Percentiles rank a stretch among this genome's conserved stretches.
Conservation (phyloP, 176 grass and related monocot species). For the Microstegium vimineum region DNA sequence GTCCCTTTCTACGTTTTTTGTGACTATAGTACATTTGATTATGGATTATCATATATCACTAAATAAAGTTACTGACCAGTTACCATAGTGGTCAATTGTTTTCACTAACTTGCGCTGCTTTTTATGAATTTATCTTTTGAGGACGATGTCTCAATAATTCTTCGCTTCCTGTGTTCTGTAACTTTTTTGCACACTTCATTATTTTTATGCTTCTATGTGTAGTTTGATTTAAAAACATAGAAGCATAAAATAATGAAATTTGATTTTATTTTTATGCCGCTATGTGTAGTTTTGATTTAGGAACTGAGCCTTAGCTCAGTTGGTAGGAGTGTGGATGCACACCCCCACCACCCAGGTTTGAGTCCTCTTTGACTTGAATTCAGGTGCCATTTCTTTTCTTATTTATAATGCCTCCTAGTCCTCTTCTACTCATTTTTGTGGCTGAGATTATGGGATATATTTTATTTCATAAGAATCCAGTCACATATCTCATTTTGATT, state of each 20-base stretch:
- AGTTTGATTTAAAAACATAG: not conserved
- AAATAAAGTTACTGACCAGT: not conserved
- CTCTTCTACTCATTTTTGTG: not conserved
- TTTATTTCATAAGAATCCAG: slow-evolving; percentile 2
- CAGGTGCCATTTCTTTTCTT: not conserved
- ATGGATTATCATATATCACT: not conserved
- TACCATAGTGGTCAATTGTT: not conserved
- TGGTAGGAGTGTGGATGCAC: no score
- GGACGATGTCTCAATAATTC: not conserved
- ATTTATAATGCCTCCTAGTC: not conserved
- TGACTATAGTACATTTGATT: not conserved
- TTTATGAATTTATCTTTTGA: not conserved
- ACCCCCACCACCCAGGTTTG: not conserved
- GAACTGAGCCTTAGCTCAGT: no score
- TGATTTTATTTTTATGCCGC: not conserved
- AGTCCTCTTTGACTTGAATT: not conserved
- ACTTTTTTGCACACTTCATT: not conserved
- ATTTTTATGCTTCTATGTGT: slow-evolving; percentile 2
- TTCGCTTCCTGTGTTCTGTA: not conserved
- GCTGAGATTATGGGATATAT: not conserved
- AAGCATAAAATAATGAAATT: not conserved
- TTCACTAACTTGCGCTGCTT: not conserved
- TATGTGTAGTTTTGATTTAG: not conserved
- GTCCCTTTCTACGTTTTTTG: not conserved
- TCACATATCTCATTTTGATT: slow-evolving; percentile 24